Conservation (phyloP, 805 yeast genomes). For the Myxozyma udenii region DNA sequence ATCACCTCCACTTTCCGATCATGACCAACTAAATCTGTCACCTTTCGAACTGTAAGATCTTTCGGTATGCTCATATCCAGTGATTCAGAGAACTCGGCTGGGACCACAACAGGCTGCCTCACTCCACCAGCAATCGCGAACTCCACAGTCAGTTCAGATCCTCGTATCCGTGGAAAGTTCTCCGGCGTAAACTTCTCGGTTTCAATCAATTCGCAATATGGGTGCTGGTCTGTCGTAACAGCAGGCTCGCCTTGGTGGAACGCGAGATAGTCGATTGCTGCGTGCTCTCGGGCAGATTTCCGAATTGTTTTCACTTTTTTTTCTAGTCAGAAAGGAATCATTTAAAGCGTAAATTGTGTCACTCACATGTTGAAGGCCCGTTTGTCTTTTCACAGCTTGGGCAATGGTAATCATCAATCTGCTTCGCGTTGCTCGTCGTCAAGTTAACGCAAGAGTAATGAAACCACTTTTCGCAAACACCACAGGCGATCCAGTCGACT, state of each 20-base stretch:
- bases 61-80: conserved; percentile 58
- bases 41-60: conserved; percentile 52
- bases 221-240: conserved; percentile 57
- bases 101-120: conserved; percentile 48
- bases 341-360: background rate
- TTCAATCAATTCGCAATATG: conserved; percentile 39
- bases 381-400: conserved; percentile 43
- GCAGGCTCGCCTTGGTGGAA: conserved; percentile 64
- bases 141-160: conserved; percentile 41
- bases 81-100: conserved; percentile 34
- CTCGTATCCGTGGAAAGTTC: conserved; percentile 35
- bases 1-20: conserved; percentile 71
- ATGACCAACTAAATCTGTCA: conserved; percentile 59
- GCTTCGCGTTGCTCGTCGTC: conserved; percentile 39
- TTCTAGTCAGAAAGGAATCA: background rate
- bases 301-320: conserved; percentile 43
- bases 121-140: conserved; percentile 41
- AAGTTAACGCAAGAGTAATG: conserved; percentile 52
- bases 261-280: conserved; percentile 73
- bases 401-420: conserved; percentile 56
- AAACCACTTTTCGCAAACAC: conserved; percentile 52
- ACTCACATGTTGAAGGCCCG: conserved; percentile 47
- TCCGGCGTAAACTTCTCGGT: conserved; percentile 34
- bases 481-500: conserved; percentile 57
- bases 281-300: conserved; percentile 52